Conservation (phyloP, 2,329 filamentous ascomycete genomes). For the Colletotrichum ledebouriae region DNA sequence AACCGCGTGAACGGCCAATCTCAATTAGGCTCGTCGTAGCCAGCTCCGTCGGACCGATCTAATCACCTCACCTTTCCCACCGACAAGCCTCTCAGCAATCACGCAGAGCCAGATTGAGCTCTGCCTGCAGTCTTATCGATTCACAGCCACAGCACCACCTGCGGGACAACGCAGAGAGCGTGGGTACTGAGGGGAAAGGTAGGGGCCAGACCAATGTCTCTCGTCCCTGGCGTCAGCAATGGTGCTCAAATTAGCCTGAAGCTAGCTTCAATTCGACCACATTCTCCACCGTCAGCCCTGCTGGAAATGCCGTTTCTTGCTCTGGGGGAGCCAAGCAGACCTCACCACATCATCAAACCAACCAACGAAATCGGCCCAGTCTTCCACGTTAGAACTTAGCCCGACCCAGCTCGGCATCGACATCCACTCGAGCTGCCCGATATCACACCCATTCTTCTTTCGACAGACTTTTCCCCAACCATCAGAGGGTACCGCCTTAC, state of each 20-base stretch:
- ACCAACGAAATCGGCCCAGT: slow-evolving; percentile 26
- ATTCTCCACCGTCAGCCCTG: slow-evolving; percentile 35
- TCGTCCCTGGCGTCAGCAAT: slow-evolving; percentile 36
- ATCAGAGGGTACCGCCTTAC: background rate
- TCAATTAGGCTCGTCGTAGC: slow-evolving; percentile 34
- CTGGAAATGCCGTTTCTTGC: slow-evolving; percentile 30
- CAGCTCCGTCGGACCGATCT: slow-evolving; percentile 15
- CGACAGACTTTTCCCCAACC: background rate
- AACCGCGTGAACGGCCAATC: slow-evolving; percentile 19
- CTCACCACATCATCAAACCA: slow-evolving; percentile 36
- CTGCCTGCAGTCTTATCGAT: slow-evolving; percentile 16
- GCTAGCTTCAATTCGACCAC: slow-evolving; percentile 19
- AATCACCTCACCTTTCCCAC: slow-evolving; percentile 30
- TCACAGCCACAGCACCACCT: slow-evolving; percentile 28
- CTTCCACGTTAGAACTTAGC: slow-evolving; percentile 24
- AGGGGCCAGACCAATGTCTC: slow-evolving; percentile 28
- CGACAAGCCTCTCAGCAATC: background rate
- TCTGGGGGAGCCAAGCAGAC: slow-evolving; percentile 24
- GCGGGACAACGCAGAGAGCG: slow-evolving; percentile 23
- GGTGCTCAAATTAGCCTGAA: slow-evolving; percentile 37
- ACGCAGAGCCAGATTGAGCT: slow-evolving; percentile 6
- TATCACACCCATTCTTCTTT: slow-evolving; percentile 9
- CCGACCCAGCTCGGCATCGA: slow-evolving; percentile 7
- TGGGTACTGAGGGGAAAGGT: slow-evolving; percentile 7
- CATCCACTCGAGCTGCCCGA: slow-evolving; percentile 4